These are phyloP conservation scores for Danielia reshetovae DNA, from an alignment of 805 yeast genomes.

Conservation along the genomic window DNA sequence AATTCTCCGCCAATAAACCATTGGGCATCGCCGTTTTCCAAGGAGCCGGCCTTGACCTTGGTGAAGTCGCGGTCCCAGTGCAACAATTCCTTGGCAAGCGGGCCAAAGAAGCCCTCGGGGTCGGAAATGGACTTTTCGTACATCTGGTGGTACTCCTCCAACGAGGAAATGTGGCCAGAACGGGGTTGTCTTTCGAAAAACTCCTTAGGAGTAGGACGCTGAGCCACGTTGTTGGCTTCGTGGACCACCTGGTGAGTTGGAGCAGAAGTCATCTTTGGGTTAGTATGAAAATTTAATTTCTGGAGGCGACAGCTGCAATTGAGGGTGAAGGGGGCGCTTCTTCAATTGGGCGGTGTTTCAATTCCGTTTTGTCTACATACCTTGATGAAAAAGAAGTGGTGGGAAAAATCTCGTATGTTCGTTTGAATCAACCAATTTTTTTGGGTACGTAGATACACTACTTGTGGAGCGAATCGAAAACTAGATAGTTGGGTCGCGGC, in stretches of 20 bases:
- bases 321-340: no score
- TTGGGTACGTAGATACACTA: no score
- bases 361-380: no score
- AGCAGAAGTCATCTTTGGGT: constrained; percentile 22
- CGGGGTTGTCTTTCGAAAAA: constrained; percentile 59
- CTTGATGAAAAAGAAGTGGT: background rate
- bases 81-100: constrained; percentile 45
- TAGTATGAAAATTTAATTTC: constrained; percentile 7
- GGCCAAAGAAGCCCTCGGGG: constrained; percentile 54
- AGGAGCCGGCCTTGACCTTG: constrained; percentile 43
- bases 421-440: no score
- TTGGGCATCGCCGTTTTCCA: constrained; percentile 45
- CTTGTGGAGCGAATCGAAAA: no score
- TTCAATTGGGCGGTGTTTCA: no score
- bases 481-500: no score
- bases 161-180: constrained; percentile 52
- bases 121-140: constrained; percentile 55
- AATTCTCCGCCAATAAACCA: constrained; percentile 81
- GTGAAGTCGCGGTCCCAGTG: constrained; percentile 54
- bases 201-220: constrained; percentile 50
- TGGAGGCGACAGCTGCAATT: background rate
- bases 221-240: constrained; percentile 52
- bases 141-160: constrained; percentile 61
- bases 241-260: constrained; percentile 48
- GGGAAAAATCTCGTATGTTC: background rate